Conservation (phyloP, 2,329 filamentous ascomycete genomes). For the Aspergillus calidoustus region DNA sequence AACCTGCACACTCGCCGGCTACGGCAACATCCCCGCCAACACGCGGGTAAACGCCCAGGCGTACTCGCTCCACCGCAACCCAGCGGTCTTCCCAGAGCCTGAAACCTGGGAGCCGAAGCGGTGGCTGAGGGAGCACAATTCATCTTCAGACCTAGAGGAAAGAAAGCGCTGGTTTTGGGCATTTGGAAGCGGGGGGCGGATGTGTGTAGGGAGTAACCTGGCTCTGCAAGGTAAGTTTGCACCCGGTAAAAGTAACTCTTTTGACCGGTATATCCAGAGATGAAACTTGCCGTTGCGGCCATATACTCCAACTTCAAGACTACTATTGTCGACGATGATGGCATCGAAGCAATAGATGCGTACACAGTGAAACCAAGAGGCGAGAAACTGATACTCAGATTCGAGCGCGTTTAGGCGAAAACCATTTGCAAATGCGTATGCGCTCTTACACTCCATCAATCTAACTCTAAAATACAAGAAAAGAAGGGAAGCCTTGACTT, state of each 20-base stretch:
- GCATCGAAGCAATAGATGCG: slow-evolving; percentile 68
- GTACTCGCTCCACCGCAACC: slow-evolving; percentile 58
- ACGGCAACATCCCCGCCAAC: slow-evolving; percentile 48
- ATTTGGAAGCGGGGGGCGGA: slow-evolving; percentile 55
- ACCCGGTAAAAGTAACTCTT: neutral
- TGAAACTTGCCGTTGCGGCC: slow-evolving; percentile 71
- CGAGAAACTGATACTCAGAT: slow-evolving; percentile 63
- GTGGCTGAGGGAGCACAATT: slow-evolving; percentile 51
- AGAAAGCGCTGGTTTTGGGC: slow-evolving; percentile 57
- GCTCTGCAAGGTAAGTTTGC: slow-evolving; percentile 49
- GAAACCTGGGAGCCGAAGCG: slow-evolving; percentile 53
- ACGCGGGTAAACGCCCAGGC: slow-evolving; percentile 54
- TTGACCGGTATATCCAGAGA: slow-evolving; percentile 55
- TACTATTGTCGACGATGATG: slow-evolving; percentile 63
- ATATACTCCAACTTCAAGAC: slow-evolving; percentile 72
- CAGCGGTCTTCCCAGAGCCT: slow-evolving; percentile 53
- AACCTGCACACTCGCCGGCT: slow-evolving; percentile 44
- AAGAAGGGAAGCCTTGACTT: neutral
- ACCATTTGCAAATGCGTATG: slow-evolving; percentile 15
- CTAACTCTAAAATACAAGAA: neutral
- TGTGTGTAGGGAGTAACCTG: slow-evolving; percentile 56
- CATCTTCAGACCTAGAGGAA: slow-evolving; percentile 44
- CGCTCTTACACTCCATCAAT: neutral
- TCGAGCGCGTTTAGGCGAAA: slow-evolving; percentile 43
- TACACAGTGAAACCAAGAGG: slow-evolving; percentile 65